These are phyloP conservation scores for Raphanus hybrid DNA, from an alignment of 441 rosid species.

Conservation along the genomic window DNA sequence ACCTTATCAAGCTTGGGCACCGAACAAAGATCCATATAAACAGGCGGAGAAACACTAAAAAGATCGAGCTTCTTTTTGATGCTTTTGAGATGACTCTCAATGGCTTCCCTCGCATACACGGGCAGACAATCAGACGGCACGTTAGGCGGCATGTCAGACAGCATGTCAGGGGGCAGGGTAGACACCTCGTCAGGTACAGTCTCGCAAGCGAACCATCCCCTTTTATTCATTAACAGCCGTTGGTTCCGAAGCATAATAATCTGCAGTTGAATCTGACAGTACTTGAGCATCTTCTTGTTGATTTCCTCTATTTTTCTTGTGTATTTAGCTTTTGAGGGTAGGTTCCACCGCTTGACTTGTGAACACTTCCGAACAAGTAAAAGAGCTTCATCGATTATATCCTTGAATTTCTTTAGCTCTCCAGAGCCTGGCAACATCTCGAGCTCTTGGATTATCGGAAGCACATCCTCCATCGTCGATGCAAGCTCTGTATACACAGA, in stretches of 20 bases:
- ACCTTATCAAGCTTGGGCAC: neutral
- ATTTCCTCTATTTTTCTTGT: neutral
- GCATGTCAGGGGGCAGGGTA: neutral
- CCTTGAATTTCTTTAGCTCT: neutral
- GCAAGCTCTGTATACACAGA: neutral
- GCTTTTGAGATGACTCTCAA: neutral
- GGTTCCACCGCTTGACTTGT: neutral
- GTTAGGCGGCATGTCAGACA: neutral
- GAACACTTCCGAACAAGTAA: neutral
- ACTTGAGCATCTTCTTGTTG: neutral
- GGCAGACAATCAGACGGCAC: neutral
- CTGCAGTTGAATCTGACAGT: slow-evolving; percentile 6
- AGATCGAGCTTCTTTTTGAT: neutral
- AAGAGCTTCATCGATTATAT: neutral
- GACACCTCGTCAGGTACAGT: too few species aligned
- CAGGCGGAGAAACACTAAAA: neutral
- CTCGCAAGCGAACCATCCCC: neutral
- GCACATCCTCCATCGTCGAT: too few species aligned
- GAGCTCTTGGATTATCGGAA: too few species aligned
- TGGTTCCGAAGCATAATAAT: neutral
- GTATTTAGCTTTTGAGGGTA: neutral
- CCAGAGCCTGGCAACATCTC: neutral
- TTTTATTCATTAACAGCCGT: neutral
- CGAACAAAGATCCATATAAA: neutral
- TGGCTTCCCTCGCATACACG: neutral